Base-by-base conservation (phyloP, 164 flowering plant species). In the Houttuynia cordata region DNA sequence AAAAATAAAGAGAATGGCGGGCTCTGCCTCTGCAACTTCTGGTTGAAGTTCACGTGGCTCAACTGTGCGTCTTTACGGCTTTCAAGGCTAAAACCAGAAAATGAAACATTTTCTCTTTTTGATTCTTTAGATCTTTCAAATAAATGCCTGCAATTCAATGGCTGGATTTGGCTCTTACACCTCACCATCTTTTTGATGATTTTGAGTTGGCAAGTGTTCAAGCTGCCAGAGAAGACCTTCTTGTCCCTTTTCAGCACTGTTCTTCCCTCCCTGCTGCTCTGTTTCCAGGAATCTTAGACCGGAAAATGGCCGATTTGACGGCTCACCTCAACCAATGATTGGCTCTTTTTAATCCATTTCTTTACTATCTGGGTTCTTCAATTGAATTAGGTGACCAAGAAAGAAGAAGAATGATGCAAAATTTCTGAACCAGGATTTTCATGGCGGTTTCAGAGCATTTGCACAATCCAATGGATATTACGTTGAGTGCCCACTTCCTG, bases 361-460 rank as follows among this genome's bases (percentile, higher is more conserved):
- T 18, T 47, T 14, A 34, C 6, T 47, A 30, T 19, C 0, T 22
- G 30, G 7, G 25, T 21, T 19, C 12, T 45, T 23, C 22, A 17
- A 17, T 18, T 40, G 24, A 6, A 7, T 24, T 10, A 21, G 42
- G 23, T 22, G 22, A 40, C 10, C 6, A 1, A 51, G 22, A 24
- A 39, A 52, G 45, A 30, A 61, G 62, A 47, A 22, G 39, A 47
- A 49, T 45, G n/a, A 45, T 0, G 18, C 13, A 17, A 12, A 14
- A 1, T 51, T 65, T 41, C 24, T 17, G 14, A 7, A 4, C 1
- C 51, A 24, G 53, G 18, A 8, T 34, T 54, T 18, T 19, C 13
- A 64, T 66, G 71, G 60, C 61, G 20, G 41, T 24, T 15, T 58
- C 47, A 42, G 59, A 20, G 67, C 49, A 45, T 12, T 45, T 10